Conservation (phyloP, 139 green algal genomes). For the Chlorella ohadii region DNA sequence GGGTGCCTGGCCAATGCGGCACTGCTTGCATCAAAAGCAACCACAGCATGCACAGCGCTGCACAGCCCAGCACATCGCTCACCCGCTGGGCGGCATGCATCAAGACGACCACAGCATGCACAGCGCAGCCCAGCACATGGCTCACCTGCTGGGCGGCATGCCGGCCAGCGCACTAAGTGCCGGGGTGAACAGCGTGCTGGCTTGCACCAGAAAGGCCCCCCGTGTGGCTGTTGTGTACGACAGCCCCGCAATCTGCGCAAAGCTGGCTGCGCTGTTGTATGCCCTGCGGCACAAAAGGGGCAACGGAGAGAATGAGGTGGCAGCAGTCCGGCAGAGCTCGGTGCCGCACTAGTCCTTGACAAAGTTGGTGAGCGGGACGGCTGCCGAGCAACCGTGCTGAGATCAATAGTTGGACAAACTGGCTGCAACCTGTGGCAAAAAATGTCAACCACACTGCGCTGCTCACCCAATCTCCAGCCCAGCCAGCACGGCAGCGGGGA, state of each 20-base stretch:
- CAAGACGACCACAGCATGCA: not conserved
- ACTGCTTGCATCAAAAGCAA: too few species aligned
- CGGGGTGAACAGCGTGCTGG: constrained; percentile 45
- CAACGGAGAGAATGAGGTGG: too few species aligned
- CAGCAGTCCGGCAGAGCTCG: too few species aligned
- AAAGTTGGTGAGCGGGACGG: too few species aligned
- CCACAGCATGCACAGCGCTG: too few species aligned
- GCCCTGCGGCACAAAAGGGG: not conserved
- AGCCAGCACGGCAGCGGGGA: constrained; percentile 8
- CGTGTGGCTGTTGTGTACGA: constrained; percentile 30
- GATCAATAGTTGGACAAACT: too few species aligned
- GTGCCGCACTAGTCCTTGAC: too few species aligned
- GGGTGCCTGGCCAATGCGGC: too few species aligned
- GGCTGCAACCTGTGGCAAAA: too few species aligned
- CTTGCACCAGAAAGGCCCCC: constrained; percentile 52
- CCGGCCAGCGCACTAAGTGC: constrained; percentile 12
- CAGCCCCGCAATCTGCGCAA: constrained; percentile 38
- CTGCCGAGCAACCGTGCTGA: too few species aligned
- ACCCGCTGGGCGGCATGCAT: not conserved
- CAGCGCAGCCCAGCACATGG: too few species aligned
- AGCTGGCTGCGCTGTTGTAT: constrained; percentile 1
- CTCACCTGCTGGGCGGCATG: not conserved
- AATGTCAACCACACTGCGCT: too few species aligned
- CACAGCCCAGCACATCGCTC: not conserved
- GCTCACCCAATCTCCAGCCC: constrained; percentile 24